A percentile compares a stretch with the other conserved stretches of the same genome.
Conservation (phyloP, 148 eudicot genomes). For the Rhododendron williamsianum region DNA sequence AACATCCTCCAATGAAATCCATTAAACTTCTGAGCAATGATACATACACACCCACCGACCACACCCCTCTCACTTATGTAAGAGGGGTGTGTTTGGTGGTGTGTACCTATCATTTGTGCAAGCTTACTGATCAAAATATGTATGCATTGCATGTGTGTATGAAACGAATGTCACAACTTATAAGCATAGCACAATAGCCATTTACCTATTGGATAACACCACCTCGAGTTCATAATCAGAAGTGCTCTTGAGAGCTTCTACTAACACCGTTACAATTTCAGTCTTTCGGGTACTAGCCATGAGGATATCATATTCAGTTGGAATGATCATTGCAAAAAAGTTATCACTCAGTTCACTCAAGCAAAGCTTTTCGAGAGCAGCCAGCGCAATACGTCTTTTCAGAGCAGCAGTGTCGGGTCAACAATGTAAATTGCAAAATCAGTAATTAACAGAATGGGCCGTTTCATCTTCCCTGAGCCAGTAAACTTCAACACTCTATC, state of each 20-base stretch:
- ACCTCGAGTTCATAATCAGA: constrained; percentile 85
- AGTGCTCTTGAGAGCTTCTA: constrained; percentile 62
- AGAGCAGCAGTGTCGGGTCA: constrained; percentile 62
- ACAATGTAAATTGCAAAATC: constrained; percentile 19
- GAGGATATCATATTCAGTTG: constrained; percentile 92
- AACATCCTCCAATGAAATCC: background rate
- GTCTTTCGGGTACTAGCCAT: constrained; percentile 91
- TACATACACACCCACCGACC: background rate
- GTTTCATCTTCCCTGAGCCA: constrained; percentile 81
- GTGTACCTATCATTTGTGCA: background rate
- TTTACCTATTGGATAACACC: constrained; percentile 64
- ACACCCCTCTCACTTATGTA: background rate
- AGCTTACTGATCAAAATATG: background rate
- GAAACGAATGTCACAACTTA: background rate
- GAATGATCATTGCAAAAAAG: constrained; percentile 71
- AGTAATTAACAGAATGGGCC: constrained; percentile 33
- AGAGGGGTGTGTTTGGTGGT: too few relatives aligned
- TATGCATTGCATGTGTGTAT: background rate
- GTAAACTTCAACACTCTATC: constrained; percentile 91
- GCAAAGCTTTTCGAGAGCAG: constrained; percentile 84
- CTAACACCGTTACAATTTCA: constrained; percentile 70
- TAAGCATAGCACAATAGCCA: background rate
- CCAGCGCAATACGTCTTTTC: constrained; percentile 75
- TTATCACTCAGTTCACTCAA: constrained; percentile 80
- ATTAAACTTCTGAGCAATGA: background rate